Percentiles rank a stretch among this genome's conserved stretches.
Conservation (phyloP, 495 filamentous ascomycete species). For the Terfezia boudieri region DNA sequence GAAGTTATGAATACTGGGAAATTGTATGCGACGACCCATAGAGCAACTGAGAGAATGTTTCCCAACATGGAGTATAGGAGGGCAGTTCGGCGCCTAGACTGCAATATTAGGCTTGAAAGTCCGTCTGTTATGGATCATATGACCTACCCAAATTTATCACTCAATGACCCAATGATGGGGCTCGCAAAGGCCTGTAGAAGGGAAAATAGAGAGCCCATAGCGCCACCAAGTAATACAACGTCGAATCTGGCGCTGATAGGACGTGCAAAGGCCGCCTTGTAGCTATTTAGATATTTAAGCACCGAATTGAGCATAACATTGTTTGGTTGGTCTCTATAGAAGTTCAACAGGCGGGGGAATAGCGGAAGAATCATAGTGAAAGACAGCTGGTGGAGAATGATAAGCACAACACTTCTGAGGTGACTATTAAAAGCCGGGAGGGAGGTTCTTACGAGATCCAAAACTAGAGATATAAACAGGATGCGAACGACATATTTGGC, state of each 20-base stretch:
- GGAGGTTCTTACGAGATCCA: conserved; percentile 36
- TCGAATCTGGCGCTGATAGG: conserved; percentile 95
- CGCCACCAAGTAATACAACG: conserved; percentile 86
- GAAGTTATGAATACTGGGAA: conserved; percentile 90
- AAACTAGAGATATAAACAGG: conserved; percentile 44
- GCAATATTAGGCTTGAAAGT: not conserved
- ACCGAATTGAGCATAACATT: conserved; percentile 51
- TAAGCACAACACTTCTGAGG: not conserved
- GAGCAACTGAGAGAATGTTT: conserved; percentile 73
- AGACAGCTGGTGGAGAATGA: conserved; percentile 33
- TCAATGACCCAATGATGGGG: conserved; percentile 71
- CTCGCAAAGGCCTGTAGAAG: conserved; percentile 83
- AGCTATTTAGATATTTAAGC: conserved; percentile 67
- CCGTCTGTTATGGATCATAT: not conserved
- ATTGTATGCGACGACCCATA: conserved; percentile 82
- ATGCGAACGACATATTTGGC: conserved; percentile 72
- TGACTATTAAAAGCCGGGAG: conserved; percentile 2
- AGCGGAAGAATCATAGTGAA: conserved; percentile 97
- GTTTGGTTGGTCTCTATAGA: conserved; percentile 46
- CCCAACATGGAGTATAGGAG: conserved; percentile 86
- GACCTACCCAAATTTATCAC: conserved; percentile 51
- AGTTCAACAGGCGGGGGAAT: conserved; percentile 80
- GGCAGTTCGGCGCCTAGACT: conserved; percentile 41
- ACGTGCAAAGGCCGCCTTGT: conserved; percentile 80
- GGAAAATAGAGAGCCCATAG: conserved; percentile 80